Evolutionary conservation across 192 early-diverging fungal genomes (phyloP).

Genomic region (Oehlia diaphana): DNA sequence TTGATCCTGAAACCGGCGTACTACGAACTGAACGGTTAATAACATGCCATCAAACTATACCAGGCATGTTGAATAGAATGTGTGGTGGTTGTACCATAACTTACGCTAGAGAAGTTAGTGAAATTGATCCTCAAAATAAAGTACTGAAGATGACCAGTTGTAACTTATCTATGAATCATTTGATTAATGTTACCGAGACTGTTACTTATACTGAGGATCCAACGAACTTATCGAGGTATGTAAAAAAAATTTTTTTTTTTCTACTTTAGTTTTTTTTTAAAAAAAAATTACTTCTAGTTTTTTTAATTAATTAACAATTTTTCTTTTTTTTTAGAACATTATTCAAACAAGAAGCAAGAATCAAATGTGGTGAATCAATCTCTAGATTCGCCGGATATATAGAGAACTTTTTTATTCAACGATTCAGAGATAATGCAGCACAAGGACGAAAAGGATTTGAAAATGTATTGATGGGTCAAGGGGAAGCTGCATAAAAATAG

Average conservation of each 20-base stretch:
- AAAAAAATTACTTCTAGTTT: no score
- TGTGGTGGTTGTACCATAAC: constrained; percentile 67
- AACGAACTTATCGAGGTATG: constrained; percentile 44
- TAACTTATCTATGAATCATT: constrained; percentile 84
- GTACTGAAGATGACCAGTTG: constrained; percentile 74
- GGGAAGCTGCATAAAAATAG: neutral
- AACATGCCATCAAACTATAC: constrained; percentile 82
- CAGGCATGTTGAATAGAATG: constrained; percentile 67
- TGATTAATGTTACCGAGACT: constrained; percentile 86
- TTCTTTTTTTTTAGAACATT: constrained; percentile 47
- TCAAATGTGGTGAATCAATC: constrained; percentile 75
- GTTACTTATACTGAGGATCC: constrained; percentile 74
- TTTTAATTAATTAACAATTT: constrained; percentile 1
- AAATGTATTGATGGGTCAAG: constrained; percentile 59
- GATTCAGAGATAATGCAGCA: constrained; percentile 89
- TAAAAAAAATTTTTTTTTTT: neutral
- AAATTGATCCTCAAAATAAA: constrained; percentile 76
- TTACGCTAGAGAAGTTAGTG: constrained; percentile 89
- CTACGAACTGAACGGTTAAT: constrained; percentile 91
- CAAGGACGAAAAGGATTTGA: constrained; percentile 84
- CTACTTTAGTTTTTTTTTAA: no score
- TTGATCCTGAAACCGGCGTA: constrained; percentile 83
- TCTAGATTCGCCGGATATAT: constrained; percentile 67
- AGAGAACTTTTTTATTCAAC: constrained; percentile 81
- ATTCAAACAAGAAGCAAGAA: constrained; percentile 83